Conservation (phyloP, 805 yeast species). For the Myxozyma monticola region DNA sequence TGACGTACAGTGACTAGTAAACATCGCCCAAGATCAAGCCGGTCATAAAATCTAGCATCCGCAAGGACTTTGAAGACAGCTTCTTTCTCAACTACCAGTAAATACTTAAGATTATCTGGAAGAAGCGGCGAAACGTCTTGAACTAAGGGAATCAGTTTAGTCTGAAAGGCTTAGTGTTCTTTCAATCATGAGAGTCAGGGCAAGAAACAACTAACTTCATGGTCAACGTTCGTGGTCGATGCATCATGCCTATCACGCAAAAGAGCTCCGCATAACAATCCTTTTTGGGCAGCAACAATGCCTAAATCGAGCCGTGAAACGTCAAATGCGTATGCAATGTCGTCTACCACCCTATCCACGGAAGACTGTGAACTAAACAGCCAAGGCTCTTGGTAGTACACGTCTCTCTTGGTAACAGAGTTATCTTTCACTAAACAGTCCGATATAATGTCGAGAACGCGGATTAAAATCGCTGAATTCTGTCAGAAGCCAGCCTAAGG, state of each 20-base stretch:
- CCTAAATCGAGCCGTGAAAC: conserved; percentile 45
- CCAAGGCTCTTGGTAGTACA: conserved; percentile 58
- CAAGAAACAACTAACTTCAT: too few species aligned
- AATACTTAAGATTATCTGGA: conserved; percentile 32
- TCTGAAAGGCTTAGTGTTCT: not conserved
- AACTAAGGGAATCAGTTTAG: not conserved
- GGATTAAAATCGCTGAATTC: conserved; percentile 12
- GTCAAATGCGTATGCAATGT: conserved; percentile 43
- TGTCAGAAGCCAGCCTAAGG: not conserved
- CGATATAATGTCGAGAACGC: conserved; percentile 17
- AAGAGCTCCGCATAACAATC: conserved; percentile 22
- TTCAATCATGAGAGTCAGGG: too few species aligned
- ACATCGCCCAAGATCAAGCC: conserved; percentile 21
- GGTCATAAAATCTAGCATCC: conserved; percentile 2
- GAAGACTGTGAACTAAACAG: conserved; percentile 49
- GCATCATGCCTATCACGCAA: not conserved
- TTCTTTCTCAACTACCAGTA: conserved; percentile 55
- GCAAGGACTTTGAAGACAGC: conserved; percentile 27
- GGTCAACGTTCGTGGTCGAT: too few species aligned
- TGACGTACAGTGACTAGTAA: conserved; percentile 48
- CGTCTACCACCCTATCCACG: conserved; percentile 46
- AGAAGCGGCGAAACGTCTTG: conserved; percentile 9
- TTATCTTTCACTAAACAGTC: conserved; percentile 6
- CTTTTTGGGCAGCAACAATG: conserved; percentile 38
- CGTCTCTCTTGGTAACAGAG: conserved; percentile 50